phyloP scores from a whole-genome alignment of 371 early-diverging fungal species.

The Zopfochytrium polystomum region DNA sequence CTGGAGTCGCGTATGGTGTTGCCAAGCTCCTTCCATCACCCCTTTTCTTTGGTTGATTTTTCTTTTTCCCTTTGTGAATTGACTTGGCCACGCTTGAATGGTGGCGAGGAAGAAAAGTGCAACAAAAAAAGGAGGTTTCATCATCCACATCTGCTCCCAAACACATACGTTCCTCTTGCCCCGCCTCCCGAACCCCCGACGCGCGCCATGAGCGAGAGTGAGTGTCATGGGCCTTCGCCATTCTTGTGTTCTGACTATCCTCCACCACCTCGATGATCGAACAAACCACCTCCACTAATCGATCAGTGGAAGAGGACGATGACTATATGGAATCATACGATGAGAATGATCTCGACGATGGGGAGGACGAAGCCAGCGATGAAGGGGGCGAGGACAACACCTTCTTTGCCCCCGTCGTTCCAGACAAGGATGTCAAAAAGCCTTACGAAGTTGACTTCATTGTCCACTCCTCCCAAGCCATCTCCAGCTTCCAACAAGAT shows the following conservation, averaged over 20 bases:
- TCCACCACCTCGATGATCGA: too few relatives aligned
- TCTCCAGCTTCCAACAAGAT: constrained; percentile 45
- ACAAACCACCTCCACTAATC: too few relatives aligned
- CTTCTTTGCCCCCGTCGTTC: constrained; percentile 35
- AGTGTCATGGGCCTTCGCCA: not conserved
- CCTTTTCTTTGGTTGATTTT: too few relatives aligned
- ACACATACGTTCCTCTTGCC: too few relatives aligned
- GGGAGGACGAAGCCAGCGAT: constrained; percentile 44
- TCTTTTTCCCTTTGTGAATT: too few relatives aligned
- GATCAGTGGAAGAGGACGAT: constrained; percentile 19
- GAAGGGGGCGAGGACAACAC: constrained; percentile 37
- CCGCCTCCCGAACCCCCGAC: too few relatives aligned
- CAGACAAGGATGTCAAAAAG: constrained; percentile 44
- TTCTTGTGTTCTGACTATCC: too few relatives aligned
- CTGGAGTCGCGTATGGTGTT: constrained; percentile 51
- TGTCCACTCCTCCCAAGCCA: constrained; percentile 53
- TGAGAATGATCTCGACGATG: constrained; percentile 44
- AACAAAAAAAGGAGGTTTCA: too few relatives aligned
- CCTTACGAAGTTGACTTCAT: constrained; percentile 70
- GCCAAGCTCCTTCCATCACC: too few relatives aligned
- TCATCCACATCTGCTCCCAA: too few relatives aligned
- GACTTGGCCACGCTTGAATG: too few relatives aligned
- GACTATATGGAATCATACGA: constrained; percentile 30
- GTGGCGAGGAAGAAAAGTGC: too few relatives aligned
- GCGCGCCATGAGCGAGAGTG: not conserved